A percentile compares a stretch with the other conserved stretches of the same genome.
These are phyloP conservation scores for Suillus discolor DNA, from an alignment of 768 basidiomycete species.

Conservation along the genomic window DNA sequence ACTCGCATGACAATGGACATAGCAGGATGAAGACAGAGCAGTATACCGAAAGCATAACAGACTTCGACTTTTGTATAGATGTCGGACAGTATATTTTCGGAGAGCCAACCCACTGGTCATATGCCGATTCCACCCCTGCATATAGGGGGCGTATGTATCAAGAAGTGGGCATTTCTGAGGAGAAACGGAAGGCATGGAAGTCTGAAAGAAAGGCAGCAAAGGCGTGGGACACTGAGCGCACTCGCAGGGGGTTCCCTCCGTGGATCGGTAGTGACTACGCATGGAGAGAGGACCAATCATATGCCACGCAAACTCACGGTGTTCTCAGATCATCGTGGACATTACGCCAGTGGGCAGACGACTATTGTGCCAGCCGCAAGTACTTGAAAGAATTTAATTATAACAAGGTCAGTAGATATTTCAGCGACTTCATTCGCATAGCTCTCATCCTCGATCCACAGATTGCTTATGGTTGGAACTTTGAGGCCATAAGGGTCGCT, in stretches of 20 bases:
- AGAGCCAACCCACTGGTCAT: constrained; percentile 55
- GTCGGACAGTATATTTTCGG: constrained; percentile 44
- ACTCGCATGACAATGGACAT: constrained; percentile 36
- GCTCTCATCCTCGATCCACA: constrained; percentile 35
- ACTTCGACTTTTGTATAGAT: constrained; percentile 73
- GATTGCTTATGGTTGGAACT: constrained; percentile 63
- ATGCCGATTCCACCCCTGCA: constrained; percentile 63
- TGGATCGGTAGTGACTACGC: constrained; percentile 42
- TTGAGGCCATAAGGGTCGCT: constrained; percentile 42
- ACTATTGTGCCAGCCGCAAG: constrained; percentile 73
- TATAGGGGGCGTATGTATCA: constrained; percentile 64
- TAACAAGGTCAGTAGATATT: constrained; percentile 49
- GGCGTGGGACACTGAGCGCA: constrained; percentile 47
- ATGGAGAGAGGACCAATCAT: constrained; percentile 35
- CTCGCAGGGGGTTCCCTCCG: constrained; percentile 52
- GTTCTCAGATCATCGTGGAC: constrained; percentile 58
- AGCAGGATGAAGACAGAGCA: constrained; percentile 42
- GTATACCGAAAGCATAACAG: constrained; percentile 61
- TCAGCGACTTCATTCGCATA: background rate
- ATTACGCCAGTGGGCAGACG: constrained; percentile 79
- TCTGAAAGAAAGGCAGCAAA: constrained; percentile 45
- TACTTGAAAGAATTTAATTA: constrained; percentile 80
- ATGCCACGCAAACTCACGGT: constrained; percentile 22
- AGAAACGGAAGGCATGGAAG: constrained; percentile 42
- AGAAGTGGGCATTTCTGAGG: constrained; percentile 49